Percentiles rank a stretch among this genome's conserved stretches.
phyloP scores from a whole-genome alignment of 2,329 filamentous ascomycete species.

The Paecilomyces variotii region DNA sequence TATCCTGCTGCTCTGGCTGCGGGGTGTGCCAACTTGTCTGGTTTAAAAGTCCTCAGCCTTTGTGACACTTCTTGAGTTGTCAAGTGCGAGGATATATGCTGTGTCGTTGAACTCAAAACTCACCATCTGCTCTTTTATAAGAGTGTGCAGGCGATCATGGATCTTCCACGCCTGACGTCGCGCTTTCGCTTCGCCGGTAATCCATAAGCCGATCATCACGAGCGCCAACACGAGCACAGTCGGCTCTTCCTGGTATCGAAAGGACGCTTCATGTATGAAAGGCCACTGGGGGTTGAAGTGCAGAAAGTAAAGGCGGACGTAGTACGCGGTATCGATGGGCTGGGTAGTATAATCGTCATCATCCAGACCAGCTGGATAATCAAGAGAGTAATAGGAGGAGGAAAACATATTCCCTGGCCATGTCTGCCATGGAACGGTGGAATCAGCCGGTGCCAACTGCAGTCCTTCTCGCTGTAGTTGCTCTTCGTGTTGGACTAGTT shows the following conservation, averaged over 20 bases:
- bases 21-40: slow-evolving; percentile 3
- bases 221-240: slow-evolving; percentile 22
- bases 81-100: neutral
- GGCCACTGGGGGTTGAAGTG: slow-evolving; percentile 21
- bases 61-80: neutral
- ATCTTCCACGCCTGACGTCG: slow-evolving; percentile 17
- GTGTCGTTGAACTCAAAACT: neutral
- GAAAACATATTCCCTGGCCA: neutral
- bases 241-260: slow-evolving; percentile 12
- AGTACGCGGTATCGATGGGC: slow-evolving; percentile 8
- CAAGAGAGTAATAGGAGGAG: neutral
- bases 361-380: neutral
- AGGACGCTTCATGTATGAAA: slow-evolving; percentile 18
- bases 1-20: slow-evolving; percentile 1
- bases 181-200: slow-evolving; percentile 8
- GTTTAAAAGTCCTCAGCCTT: neutral
- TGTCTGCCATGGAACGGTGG: neutral
- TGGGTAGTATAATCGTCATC: neutral
- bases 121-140: slow-evolving; percentile 20
- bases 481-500: neutral
- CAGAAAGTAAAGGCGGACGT: slow-evolving; percentile 17
- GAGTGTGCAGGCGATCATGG: slow-evolving; percentile 13
- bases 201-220: slow-evolving; percentile 20
- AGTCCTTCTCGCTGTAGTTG: neutral
- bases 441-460: neutral